Evolutionary conservation across 2,329 filamentous ascomycete genomes (phyloP).

Genomic region (Monosporascus sp.): DNA sequence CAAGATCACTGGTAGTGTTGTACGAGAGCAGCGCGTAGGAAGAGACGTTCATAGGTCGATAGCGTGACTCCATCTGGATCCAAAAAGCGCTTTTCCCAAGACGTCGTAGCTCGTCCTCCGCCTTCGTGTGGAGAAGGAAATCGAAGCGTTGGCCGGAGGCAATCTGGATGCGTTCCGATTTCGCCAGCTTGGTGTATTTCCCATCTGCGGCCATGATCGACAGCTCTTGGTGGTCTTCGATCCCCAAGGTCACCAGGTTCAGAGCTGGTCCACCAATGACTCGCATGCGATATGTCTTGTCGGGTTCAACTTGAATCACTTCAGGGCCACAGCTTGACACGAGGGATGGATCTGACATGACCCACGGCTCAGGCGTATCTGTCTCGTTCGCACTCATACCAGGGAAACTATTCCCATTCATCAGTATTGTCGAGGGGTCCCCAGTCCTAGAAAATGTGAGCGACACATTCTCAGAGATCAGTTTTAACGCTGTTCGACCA

Average conservation of each 20-base stretch:
- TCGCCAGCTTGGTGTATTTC: slow-evolving; percentile 34
- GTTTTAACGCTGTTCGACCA: too few relatives aligned
- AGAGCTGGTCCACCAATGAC: slow-evolving; percentile 40
- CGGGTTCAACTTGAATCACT: slow-evolving; percentile 40
- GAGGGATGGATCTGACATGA: too few relatives aligned
- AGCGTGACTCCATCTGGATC: slow-evolving; percentile 40
- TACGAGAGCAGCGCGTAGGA: slow-evolving; percentile 40
- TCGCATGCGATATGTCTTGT: slow-evolving; percentile 40
- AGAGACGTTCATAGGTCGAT: slow-evolving; percentile 32
- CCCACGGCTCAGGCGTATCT: too few relatives aligned
- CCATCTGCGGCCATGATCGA: slow-evolving; percentile 42
- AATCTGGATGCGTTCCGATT: slow-evolving; percentile 40
- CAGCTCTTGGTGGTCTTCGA: slow-evolving; percentile 38
- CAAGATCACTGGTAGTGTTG: slow-evolving; percentile 4
- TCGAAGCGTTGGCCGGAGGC: slow-evolving; percentile 46
- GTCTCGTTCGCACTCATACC: too few relatives aligned
- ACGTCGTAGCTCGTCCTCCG: slow-evolving; percentile 10
- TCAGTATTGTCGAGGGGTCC: slow-evolving; percentile 1
- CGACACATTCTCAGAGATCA: too few relatives aligned
- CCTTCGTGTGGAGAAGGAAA: slow-evolving; percentile 41
- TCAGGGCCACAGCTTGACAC: slow-evolving; percentile 27
- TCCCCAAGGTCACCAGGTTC: slow-evolving; percentile 33
- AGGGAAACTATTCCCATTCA: too few relatives aligned
- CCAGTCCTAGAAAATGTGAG: slow-evolving; percentile 16
- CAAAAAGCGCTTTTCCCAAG: slow-evolving; percentile 28